phyloP scores from a whole-genome alignment of 1,139 yeast species.

The Suhomyces choctaworum region DNA sequence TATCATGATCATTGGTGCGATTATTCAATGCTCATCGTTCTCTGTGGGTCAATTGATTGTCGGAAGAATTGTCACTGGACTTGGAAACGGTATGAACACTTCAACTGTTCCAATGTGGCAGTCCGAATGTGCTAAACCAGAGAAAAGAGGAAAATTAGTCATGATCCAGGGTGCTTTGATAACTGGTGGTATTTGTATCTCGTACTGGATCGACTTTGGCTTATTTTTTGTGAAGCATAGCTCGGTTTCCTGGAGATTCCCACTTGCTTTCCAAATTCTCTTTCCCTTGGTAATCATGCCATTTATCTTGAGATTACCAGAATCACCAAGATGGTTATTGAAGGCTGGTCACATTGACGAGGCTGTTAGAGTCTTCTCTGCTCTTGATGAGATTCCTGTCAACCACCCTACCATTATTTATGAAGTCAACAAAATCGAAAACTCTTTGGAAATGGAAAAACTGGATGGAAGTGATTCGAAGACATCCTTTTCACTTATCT shows the following conservation, averaged over 20 bases:
- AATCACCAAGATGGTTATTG: constrained; percentile 25
- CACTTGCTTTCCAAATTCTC: constrained; percentile 45
- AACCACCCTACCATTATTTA: constrained; percentile 26
- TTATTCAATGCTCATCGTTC: constrained; percentile 34
- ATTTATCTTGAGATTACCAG: constrained; percentile 20
- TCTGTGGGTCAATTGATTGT: constrained; percentile 35
- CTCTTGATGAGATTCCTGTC: constrained; percentile 38
- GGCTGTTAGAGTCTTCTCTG: constrained; percentile 49
- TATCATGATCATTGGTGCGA: constrained; percentile 39
- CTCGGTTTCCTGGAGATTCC: constrained; percentile 41
- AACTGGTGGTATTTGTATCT: constrained; percentile 17
- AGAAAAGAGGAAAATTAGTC: constrained; percentile 34
- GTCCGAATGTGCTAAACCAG: constrained; percentile 38
- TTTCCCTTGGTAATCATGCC: constrained; percentile 30
- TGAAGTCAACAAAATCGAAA: constrained; percentile 32
- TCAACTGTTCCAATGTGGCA: constrained; percentile 43
- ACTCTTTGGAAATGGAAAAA: constrained; percentile 29
- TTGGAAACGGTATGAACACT: constrained; percentile 39
- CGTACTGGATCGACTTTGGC: constrained; percentile 46
- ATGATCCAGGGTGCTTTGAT: constrained; percentile 40
- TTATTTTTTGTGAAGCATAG: constrained; percentile 31
- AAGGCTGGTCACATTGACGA: constrained; percentile 42
- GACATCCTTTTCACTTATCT: constrained; percentile 27
- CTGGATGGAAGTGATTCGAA: constrained; percentile 21
- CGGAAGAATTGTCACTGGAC: constrained; percentile 44